Base-by-base conservation (phyloP, 768 basidiomycete species). In the Agaricus blazei region DNA sequence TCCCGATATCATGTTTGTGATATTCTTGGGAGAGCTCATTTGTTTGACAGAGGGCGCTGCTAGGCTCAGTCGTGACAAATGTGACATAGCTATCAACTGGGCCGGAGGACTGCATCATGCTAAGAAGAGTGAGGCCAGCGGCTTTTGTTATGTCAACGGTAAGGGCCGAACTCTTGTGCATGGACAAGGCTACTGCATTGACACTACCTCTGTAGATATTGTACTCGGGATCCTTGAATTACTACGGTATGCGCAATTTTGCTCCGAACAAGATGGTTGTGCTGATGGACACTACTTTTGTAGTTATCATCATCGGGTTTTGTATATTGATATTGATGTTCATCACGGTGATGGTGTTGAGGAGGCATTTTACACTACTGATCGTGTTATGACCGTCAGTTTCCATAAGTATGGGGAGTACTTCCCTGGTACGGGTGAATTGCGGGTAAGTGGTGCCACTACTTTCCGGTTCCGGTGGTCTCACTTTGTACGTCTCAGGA, bases 391-490 rank as follows among this genome's bases (percentile, higher is more conserved):
- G 97, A 98, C 96, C 0, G 87, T 87, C 65, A 94, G 91, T 63
- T 97, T 98, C 72, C 97, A 99, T 68, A 98, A 98, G 70, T 99
- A 98, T 60, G 97, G 97, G 34, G 97, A 99, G 70, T 99, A 90
- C 70, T 99, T 99, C 70, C 97, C 97, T 27, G 97, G 97, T 41
- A 99, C 97, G 5, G 97, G 97, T n/a, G 95, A 97, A 70, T 76
- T 97, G 40, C 81, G 95, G 61, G 92, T 92, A 65, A 61, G 84
- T 67, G 31, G 28, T 19, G 51, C 55, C 46, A 29, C 26, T 54
- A 45, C 51, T 43, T 51, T 9, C 31, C 4, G 9, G 26, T 24
- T 27, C 44, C 63, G 23, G n/a, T 3, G 15, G 31, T n/a, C 31
- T 34, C 34, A 37, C 3, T 23, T 2, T 28, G 31, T 7, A 8